Conservation (phyloP, 176 grass and related monocot genomes). For the Leersia perrieri region DNA sequence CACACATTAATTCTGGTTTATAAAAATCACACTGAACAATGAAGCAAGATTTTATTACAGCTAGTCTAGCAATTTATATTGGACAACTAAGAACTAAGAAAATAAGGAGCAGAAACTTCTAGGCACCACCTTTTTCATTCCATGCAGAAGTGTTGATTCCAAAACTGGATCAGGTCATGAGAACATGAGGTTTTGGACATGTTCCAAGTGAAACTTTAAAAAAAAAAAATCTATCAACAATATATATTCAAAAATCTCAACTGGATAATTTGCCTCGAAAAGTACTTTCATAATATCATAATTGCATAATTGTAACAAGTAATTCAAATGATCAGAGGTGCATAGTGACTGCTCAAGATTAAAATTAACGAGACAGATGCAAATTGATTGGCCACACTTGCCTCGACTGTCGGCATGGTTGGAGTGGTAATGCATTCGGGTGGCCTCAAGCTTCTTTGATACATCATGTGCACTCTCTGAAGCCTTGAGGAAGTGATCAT, state of each 20-base stretch:
- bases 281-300: neutral
- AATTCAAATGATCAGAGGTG: neutral
- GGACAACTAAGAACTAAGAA: neutral
- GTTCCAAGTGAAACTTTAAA: neutral
- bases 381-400: conserved; percentile 35
- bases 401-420: conserved; percentile 93
- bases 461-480: conserved; percentile 84
- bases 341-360: neutral
- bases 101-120: conserved; percentile 21
- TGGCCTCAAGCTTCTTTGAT: conserved; percentile 85
- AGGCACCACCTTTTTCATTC: neutral
- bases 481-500: conserved; percentile 78
- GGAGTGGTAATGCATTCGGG: conserved; percentile 93
- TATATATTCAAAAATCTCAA: neutral
- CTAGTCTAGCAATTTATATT: neutral
- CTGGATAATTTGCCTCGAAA: neutral
- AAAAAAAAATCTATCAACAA: neutral
- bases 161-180: neutral
- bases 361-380: neutral
- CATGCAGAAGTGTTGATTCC: neutral
- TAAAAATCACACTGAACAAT: neutral
- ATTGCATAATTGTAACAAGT: neutral
- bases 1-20: neutral
- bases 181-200: neutral
- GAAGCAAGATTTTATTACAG: neutral